Evolutionary conservation across 2,329 filamentous ascomycete species (phyloP), one percentile per base, ranked within the genome.

Genomic region (Talaromyces sp.): DNA sequence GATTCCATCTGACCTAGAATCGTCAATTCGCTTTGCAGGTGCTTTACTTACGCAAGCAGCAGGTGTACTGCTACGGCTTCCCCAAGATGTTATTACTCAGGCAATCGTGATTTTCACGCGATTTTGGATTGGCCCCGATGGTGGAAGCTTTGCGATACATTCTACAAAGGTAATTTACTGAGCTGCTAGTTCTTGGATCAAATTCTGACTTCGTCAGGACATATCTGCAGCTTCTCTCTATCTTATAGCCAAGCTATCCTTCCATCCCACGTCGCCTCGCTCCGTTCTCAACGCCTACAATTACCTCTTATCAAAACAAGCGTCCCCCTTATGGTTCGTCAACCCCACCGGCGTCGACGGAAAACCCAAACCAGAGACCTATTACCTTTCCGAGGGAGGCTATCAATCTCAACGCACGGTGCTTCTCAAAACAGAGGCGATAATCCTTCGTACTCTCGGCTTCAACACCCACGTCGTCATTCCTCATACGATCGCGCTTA

Each of bases 401-500:
- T 96, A 94, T 78, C 85, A 89, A 66, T 74, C 83, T 65, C 86
- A 87, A 70, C 87, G 89, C 69, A 79, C 82, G 22, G 82, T 84
- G 14, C 82, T 98, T 5, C 84, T 96, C 52, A 80, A 84, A n/a
- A 85, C 89, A 58, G 95, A 99, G 77, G 86, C 90, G 3, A 86
- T 88, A 47, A 87, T 98, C 19, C 84, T 98, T 1, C 87, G 87
- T 66, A 84, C 87, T 0, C 82, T 97, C 0, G 88, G 89, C 14
- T 98, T 97, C 77, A 86, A 96, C 72, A 91, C 89, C 1, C 91
- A 95, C 70, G 91, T 96, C 11, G 88, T 91, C 0, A 84, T 97
- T 0, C 95, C 95, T 0, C 92, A 98, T 73, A 86, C 90, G 0
- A 86, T 98, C 14, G 91, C 91, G 66, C 86, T 98, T 65, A 97